phyloP scores from a whole-genome alignment of 2,329 filamentous ascomycete species.

The Davidsoniella neocaledoniae region DNA sequence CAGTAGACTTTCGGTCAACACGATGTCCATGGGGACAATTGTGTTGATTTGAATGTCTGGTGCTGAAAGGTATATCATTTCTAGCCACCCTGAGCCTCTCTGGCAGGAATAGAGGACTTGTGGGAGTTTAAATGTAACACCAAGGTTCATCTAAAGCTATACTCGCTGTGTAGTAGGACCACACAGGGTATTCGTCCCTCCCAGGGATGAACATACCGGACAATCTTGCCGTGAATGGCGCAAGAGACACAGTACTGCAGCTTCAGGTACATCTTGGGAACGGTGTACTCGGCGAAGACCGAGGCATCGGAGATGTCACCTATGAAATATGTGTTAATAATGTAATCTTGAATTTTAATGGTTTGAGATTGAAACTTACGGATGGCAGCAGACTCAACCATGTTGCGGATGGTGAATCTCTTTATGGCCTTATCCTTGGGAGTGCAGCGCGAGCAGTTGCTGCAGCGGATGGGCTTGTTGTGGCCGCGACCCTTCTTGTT shows the following conservation, averaged over 20 bases:
- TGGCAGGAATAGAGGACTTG: conserved; percentile 14
- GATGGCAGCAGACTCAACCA: conserved; percentile 99
- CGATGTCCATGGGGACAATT: neutral
- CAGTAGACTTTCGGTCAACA: too few relatives aligned
- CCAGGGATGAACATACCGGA: conserved; percentile 69
- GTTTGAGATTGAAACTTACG: conserved; percentile 48
- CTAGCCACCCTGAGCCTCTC: neutral
- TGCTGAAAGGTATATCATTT: neutral
- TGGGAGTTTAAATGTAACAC: conserved; percentile 28
- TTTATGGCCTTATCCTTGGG: conserved; percentile 99
- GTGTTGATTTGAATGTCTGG: neutral
- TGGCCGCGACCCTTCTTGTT: conserved; percentile 99
- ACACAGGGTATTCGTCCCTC: conserved; percentile 40
- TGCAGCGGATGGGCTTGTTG: conserved; percentile 91
- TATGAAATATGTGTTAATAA: conserved; percentile 22
- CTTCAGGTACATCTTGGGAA: conserved; percentile 99
- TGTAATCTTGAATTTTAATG: neutral
- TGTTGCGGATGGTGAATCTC: conserved; percentile 99
- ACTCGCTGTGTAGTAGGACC: conserved; percentile 5
- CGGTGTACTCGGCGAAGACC: conserved; percentile 97
- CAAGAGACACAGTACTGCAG: conserved; percentile 99
- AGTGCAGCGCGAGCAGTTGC: conserved; percentile 64
- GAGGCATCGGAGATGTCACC: conserved; percentile 99
- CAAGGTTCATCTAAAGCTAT: conserved; percentile 38
- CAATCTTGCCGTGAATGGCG: conserved; percentile 99